These are phyloP conservation scores for Litchi chinensis DNA, from an alignment of 345 rosid genomes.

Conservation along the genomic window DNA sequence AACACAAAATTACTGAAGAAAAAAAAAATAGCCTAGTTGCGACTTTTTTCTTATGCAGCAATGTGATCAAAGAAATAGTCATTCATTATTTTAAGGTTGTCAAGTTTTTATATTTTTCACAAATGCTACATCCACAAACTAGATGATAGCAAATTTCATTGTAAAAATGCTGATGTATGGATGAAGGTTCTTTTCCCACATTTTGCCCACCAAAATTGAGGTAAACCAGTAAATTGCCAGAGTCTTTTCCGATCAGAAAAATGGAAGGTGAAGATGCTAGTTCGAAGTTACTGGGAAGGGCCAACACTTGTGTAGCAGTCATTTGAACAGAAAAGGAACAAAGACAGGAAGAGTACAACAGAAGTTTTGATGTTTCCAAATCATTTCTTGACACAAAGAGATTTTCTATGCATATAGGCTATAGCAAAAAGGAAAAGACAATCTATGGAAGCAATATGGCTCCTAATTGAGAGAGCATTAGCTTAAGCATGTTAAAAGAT, in stretches of 20 bases:
- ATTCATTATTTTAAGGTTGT: background rate
- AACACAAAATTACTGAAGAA: background rate
- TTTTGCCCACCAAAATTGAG: background rate
- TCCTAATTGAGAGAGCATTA: background rate
- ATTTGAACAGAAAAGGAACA: background rate
- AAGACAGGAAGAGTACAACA: background rate
- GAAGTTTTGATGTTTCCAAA: background rate
- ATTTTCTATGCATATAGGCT: constrained; percentile 4
- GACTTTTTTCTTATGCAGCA: background rate
- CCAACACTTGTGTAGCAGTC: background rate
- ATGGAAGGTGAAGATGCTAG: background rate
- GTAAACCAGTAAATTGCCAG: background rate
- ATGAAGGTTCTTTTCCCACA: background rate
- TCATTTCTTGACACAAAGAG: background rate
- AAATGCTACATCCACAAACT: background rate
- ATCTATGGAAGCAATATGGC: background rate
- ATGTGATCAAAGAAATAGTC: background rate
- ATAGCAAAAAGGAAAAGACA: background rate
- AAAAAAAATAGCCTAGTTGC: background rate
- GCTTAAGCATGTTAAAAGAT: background rate
- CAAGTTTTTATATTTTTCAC: background rate
- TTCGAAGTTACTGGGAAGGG: background rate
- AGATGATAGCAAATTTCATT: background rate
- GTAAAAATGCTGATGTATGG: background rate
- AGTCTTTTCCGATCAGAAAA: background rate